These are phyloP conservation scores for Trichoderma koningiopsis DNA, from an alignment of 2,329 filamentous ascomycete genomes.

Conservation along the genomic window DNA sequence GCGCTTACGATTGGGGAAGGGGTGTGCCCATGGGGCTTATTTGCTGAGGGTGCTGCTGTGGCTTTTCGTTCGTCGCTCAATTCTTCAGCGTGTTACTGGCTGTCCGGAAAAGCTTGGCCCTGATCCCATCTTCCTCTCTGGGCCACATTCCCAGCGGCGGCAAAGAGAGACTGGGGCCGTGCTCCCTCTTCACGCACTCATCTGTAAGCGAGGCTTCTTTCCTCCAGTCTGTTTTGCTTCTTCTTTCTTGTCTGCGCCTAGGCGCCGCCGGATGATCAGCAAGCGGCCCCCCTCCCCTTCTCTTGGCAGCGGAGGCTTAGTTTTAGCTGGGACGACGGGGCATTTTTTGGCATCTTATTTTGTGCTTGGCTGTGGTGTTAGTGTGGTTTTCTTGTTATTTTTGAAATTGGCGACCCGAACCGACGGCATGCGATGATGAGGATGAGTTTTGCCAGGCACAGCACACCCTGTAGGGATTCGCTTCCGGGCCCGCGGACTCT, in stretches of 20 bases:
- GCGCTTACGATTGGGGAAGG: slow-evolving; percentile 16
- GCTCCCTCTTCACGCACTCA: background rate
- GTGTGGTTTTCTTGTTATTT: background rate
- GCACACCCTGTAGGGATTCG: background rate
- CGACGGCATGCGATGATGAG: background rate
- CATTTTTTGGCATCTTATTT: background rate
- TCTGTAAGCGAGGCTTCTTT: background rate
- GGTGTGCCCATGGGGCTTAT: background rate
- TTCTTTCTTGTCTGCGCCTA: background rate
- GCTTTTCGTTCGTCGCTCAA: background rate
- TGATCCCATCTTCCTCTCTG: background rate
- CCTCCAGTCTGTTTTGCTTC: background rate
- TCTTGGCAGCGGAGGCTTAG: background rate
- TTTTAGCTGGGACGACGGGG: background rate
- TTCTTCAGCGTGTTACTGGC: background rate
- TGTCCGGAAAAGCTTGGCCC: background rate
- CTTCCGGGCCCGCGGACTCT: background rate
- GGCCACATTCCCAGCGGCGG: background rate
- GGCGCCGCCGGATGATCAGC: background rate
- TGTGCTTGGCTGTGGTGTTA: background rate
- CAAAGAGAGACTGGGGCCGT: background rate
- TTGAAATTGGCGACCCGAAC: background rate
- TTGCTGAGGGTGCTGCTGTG: background rate
- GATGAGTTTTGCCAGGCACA: background rate
- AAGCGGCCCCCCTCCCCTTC: background rate